Evolutionary conservation across 1,284 basidiomycete genomes (phyloP), one percentile per base, ranked within the genome.

Genomic region (Pseudomicrostroma phylloplanum): DNA sequence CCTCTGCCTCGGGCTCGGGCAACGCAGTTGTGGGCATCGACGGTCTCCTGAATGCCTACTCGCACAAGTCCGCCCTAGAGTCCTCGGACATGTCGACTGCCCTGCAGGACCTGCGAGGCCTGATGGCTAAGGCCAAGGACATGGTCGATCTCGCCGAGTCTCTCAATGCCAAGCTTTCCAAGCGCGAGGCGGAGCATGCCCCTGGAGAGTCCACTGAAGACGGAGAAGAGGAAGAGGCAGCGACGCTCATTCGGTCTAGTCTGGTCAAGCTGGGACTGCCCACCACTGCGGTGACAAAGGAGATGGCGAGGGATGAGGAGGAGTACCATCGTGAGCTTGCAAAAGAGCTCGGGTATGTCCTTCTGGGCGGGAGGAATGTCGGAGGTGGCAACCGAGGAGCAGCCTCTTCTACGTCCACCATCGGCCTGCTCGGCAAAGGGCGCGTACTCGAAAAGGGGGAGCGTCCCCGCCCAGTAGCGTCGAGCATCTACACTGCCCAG

Each of bases 81-180:
- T 3, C 84, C 57, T 85, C 84, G 7, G 84, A 87, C 67, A 87
- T 97, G 83, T 84, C 85, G 55, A 86, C 87, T 69, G 90, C 92
- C 0, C 84, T 98, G 57, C 84, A 86, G 69, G 94, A 97, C 75
- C 84, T 98, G 25, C 91, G 97, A 75, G 88, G 89, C 0, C 83
- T 98, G 49, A 93, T 91, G 89, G 83, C 88, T 57, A 90, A 92
- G 78, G 92, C 93, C 0, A 89, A 88, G 69, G 90, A 92, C 70
- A 96, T 98, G 88, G 92, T 84, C 59, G 85, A 86, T 48, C 84
- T 96, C 30, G 92, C 94, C 1, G 88, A 88, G 65, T 87, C 91
- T 56, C 85, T 97, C 67, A 93, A 91, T 77, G 86, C 89, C 64
- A 89, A 88, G 66, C 83, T 96, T 11, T 87, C 87, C 8, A 83